Evolutionary conservation across 2,329 filamentous ascomycete species (phyloP), one percentile per base, ranked within the genome.

Genomic region (Epicoccum nigrum): DNA sequence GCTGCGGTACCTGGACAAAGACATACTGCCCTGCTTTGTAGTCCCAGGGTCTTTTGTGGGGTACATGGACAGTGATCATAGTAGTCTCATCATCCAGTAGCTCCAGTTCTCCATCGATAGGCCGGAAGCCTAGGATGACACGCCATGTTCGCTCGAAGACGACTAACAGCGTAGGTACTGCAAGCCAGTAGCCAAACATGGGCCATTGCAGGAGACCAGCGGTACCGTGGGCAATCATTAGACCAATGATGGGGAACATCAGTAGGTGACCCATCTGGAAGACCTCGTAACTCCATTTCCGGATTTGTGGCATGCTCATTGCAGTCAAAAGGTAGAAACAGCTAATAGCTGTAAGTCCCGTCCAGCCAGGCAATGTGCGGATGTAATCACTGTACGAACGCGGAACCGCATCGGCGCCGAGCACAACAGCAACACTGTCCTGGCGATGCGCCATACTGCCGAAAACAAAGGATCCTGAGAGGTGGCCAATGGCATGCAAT

Each of bases 11-110:
- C 56, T 84, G 81, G 0, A 84, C 69, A 37, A 85, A 79, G 12
- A 85, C 75, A 50, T 84, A 83, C 60, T 84, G 81, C 0, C 82
- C 81, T n/a, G 81, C 81, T 45, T 77, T 76, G 60, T 83, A 84
- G 31, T 73, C 74, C 80, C 79, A 83, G 3, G 80, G 68, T 1
- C 78, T 70, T 44, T 77, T 74, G 20, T 72, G 74, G 0, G 79
- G 82, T 6, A 82, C 79, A 4, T 76, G 71, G 3, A 76, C 76
- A 0, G 76, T 78, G 19, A 85, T 74, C 19, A 76, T 72, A 1
- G 83, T 77, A 0, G 82, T 83, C 37, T 84, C 80, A 0, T 74
- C 72, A 56, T 84, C 81, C 2, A 84, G 68, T 1, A 83, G 61
- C 35, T 77, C 73, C 15, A 83, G 63, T 4, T 72, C 76, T 0